Conservation (phyloP, 2,329 filamentous ascomycete species). For the Hypoxylon sp. region DNA sequence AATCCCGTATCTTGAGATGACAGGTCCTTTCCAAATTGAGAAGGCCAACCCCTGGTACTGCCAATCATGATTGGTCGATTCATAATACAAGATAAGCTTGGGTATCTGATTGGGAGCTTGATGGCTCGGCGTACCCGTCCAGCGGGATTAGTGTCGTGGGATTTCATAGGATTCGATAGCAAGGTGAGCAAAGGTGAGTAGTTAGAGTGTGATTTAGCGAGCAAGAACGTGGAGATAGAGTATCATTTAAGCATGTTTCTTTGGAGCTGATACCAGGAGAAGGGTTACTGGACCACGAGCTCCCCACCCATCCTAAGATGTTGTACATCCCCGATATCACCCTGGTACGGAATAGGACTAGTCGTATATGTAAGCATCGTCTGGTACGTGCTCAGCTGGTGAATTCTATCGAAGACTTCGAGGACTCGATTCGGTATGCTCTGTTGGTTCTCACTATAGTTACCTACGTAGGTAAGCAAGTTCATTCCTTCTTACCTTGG, state of each 20-base stretch:
- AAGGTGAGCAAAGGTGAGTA: too few relatives aligned
- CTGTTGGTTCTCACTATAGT: not conserved
- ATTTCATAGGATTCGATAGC: conserved; percentile 9
- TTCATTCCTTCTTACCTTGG: too few relatives aligned
- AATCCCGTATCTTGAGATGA: conserved; percentile 19
- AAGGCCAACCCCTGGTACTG: conserved; percentile 11
- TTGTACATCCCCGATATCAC: not conserved
- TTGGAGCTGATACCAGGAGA: conserved; percentile 9
- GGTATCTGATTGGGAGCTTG: not conserved
- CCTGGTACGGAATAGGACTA: not conserved
- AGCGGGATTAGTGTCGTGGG: conserved; percentile 10
- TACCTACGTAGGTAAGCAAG: not conserved
- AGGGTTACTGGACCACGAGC: conserved; percentile 5
- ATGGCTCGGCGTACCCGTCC: conserved; percentile 3
- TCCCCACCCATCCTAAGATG: conserved; percentile 1
- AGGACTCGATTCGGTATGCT: not conserved
- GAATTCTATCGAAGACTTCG: not conserved
- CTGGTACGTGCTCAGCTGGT: not conserved
- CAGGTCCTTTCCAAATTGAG: conserved; percentile 31
- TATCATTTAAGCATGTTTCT: not conserved
- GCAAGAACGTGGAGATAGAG: not conserved
- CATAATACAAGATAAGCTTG: conserved; percentile 29
- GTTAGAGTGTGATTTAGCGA: not conserved
- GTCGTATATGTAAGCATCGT: not conserved
- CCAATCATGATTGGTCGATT: conserved; percentile 16